Evolutionary conservation across 768 basidiomycete species (phyloP), one percentile per base, ranked within the genome.

Genomic region (Hemileccinum rubropunctum): DNA sequence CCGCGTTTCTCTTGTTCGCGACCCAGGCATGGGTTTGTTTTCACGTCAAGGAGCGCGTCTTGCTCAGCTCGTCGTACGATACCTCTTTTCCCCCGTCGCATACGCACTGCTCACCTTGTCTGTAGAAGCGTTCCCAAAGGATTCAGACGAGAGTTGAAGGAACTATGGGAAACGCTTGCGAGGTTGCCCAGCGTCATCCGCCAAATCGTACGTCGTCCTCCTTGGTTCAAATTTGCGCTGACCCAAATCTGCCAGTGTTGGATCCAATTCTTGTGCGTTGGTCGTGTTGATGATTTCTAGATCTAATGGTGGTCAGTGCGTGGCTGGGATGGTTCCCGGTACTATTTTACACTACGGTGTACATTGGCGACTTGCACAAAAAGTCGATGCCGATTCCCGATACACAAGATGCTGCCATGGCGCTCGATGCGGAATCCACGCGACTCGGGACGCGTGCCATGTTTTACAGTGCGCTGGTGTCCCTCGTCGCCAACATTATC

Each of bases 251-350:
- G 28, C 7, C 48, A 91, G 90, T 91, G 81, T 56, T 68, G 86
- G 26, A 82, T 89, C 17, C 87, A 91, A 69, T 88, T 89, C 66
- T 89, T 91, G 85, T 90, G 63, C 59, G 83, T 69, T 23, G n/a
- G 18, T 34, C 32, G 30, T 11, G 28, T 10, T 8, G 12, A n/a
- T 26, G 38, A 9, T 17, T 32, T 57, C 47, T 37, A 23, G 37
- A 10, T 18, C 30, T 55, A 15, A 60, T 18, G 5, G n/a, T 39
- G 15, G 14, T 11, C 48, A 91, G 90, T 52, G 79, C 83, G 12
- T 95, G 84, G 84, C 76, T 94, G 51, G 88, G 82, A 8, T 98
- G 95, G 95, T 97, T 95, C 61, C 94, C 95, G 0, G 71, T 93
- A 21, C 75, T 95, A 1, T 94, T 95, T 69, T 95, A 92, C 72